Evolutionary conservation across 2,329 filamentous ascomycete genomes (phyloP).

Genomic region (Monascus ruber): DNA sequence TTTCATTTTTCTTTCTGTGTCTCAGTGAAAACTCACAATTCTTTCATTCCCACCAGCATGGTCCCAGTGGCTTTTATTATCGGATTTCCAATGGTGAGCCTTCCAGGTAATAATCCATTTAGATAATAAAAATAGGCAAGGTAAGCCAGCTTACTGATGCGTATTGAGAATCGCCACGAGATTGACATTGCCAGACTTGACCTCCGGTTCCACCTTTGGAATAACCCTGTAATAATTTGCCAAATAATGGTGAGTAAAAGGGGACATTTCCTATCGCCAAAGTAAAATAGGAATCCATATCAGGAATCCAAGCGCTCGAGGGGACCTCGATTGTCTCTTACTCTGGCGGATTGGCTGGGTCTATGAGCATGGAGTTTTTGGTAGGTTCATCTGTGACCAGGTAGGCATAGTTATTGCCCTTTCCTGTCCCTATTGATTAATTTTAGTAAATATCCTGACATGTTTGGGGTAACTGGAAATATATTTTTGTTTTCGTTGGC

Average conservation of each 20-base stretch:
- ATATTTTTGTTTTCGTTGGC: neutral
- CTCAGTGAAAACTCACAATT: slow-evolving; percentile 43
- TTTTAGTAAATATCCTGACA: slow-evolving; percentile 2
- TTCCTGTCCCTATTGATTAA: slow-evolving; percentile 20
- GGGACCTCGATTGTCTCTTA: slow-evolving; percentile 15
- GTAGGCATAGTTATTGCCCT: slow-evolving; percentile 42
- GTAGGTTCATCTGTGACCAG: slow-evolving; percentile 39
- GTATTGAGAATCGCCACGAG: slow-evolving; percentile 89
- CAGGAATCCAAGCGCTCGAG: too few relatives aligned
- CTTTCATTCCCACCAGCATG: slow-evolving; percentile 86
- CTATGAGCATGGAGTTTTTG: slow-evolving; percentile 40
- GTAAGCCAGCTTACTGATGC: slow-evolving; percentile 60
- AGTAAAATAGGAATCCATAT: too few relatives aligned
- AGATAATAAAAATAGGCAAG: too few relatives aligned
- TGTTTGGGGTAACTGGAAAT: neutral
- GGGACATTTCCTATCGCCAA: too few relatives aligned
- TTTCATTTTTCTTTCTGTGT: neutral
- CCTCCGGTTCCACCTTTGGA: slow-evolving; percentile 60
- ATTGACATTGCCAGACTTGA: slow-evolving; percentile 61
- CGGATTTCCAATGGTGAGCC: neutral
- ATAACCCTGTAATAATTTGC: slow-evolving; percentile 40
- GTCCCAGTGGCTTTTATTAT: slow-evolving; percentile 60
- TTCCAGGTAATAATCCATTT: too few relatives aligned
- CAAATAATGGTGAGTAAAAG: neutral
- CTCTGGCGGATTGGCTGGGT: slow-evolving; percentile 41